phyloP scores from a whole-genome alignment of 192 early-diverging fungal species.

The Backusella circina region DNA sequence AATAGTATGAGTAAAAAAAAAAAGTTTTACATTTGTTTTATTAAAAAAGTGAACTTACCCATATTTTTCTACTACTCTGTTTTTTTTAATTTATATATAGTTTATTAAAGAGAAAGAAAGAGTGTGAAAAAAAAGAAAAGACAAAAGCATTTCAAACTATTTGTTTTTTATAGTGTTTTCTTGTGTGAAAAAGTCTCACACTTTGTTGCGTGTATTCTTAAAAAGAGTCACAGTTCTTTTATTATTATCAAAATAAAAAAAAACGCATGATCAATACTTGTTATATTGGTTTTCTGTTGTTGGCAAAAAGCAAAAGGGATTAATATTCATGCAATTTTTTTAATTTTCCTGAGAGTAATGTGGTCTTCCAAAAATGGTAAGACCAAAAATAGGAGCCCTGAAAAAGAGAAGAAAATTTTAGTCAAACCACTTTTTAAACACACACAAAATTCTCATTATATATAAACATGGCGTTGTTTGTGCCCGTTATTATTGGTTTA shows the following conservation, averaged over 20 bases:
- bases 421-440: background rate
- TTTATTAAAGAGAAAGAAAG: background rate
- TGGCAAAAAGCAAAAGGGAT: background rate
- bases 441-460: background rate
- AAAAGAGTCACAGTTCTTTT: background rate
- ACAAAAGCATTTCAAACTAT: background rate
- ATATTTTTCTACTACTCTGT: slow-evolving; percentile 1
- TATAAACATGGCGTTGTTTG: slow-evolving; percentile 23
- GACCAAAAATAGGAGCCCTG: background rate
- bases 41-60: background rate
- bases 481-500: slow-evolving; percentile 26
- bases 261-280: background rate
- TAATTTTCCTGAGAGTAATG: background rate
- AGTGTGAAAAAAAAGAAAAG: background rate
- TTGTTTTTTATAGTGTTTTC: background rate
- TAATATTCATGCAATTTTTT: background rate
- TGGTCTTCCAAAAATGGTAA: background rate
- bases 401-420: background rate
- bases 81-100: background rate
- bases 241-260: background rate
- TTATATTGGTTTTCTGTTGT: background rate
- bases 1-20: background rate
- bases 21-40: background rate
- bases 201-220: background rate
- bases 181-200: background rate